phyloP scores from a whole-genome alignment of 306 rosid genomes.

The Dicorynia guianensis region DNA sequence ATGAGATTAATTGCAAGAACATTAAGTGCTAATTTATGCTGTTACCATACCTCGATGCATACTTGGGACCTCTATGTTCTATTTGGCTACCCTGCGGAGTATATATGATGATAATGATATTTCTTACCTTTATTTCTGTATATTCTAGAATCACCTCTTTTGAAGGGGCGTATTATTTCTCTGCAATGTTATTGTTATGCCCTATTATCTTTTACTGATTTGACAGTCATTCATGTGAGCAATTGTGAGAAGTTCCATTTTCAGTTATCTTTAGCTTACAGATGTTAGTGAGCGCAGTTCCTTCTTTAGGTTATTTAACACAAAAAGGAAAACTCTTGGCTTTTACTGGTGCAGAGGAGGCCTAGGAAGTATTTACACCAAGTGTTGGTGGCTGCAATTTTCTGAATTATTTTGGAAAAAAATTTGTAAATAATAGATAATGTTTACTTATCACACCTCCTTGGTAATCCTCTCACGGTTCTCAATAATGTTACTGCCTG shows the following conservation, averaged over 20 bases:
- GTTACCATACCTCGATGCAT: constrained; percentile 10
- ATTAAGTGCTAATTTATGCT: not conserved
- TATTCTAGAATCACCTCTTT: constrained; percentile 6
- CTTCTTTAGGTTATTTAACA: not conserved
- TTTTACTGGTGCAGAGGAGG: not conserved
- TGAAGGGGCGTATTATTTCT: constrained; percentile 14
- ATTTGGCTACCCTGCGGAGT: constrained; percentile 6
- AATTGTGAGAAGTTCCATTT: not conserved
- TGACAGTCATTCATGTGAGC: constrained; percentile 14
- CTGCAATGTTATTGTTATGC: constrained; percentile 4
- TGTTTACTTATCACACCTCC: constrained; percentile 6
- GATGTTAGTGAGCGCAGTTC: not conserved
- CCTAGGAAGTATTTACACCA: not conserved
- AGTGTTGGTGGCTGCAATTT: not conserved
- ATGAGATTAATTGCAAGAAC: constrained; percentile 14
- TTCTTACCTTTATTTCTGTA: constrained; percentile 7
- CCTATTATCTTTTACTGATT: constrained; percentile 21
- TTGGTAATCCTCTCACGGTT: not conserved
- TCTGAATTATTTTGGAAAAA: constrained; percentile 2
- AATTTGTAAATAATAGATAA: not conserved
- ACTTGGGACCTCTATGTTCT: not conserved
- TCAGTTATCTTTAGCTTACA: not conserved
- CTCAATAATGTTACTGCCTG: not conserved
- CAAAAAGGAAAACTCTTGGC: not conserved
- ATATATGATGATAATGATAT: constrained; percentile 15